Evolutionary conservation across 306 rosid genomes (phyloP), one percentile per base, ranked within the genome.

Genomic region (Fragaria ananassa): DNA sequence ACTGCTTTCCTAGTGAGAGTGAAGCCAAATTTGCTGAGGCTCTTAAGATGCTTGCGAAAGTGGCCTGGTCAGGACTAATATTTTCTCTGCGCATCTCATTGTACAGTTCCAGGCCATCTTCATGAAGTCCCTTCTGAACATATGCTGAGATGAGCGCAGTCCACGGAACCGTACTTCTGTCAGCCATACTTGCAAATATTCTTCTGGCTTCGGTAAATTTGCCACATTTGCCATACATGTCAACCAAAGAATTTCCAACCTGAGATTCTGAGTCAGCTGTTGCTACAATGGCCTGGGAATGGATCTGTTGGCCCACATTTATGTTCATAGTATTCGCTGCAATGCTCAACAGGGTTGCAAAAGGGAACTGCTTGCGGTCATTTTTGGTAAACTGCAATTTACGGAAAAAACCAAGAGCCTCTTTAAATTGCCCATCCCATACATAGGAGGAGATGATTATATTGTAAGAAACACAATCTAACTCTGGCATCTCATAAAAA

Each of bases 211-310:
- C 91, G 61, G 72, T 81, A 80, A 90, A 88, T 86, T 76, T 85
- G 72, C 78, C 87, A 86, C 96, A 91, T 89, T 93, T 91, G 72
- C 96, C 96, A 85, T 93, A 93, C 97, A 91, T 90, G 82, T 91
- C 97, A 42, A 93, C 94, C 86, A 93, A 83, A 34, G 98, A 82
- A 87, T 93, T 91, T 35, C 85, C 96, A 34, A 93, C 97, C 64
- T 74, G 76, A 82, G 78, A 63, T 64, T 90, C 91, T 42, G 89
- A 86, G 78, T 74, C 79, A 2, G 88, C 88, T 25, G 62, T 74
- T 49, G 89, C 83, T 67, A 82, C 90, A 74, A 90, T 56, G 72
- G 89, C 77, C 70, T 91, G 97, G 75, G 93, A 85, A 86, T 91
- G 98, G 67, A 91, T 81, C 80, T 91, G 93, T 83, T 79, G 86